Evolutionary conservation across 805 yeast species (phyloP).

Genomic region (Kuraishia capsulata): DNA sequence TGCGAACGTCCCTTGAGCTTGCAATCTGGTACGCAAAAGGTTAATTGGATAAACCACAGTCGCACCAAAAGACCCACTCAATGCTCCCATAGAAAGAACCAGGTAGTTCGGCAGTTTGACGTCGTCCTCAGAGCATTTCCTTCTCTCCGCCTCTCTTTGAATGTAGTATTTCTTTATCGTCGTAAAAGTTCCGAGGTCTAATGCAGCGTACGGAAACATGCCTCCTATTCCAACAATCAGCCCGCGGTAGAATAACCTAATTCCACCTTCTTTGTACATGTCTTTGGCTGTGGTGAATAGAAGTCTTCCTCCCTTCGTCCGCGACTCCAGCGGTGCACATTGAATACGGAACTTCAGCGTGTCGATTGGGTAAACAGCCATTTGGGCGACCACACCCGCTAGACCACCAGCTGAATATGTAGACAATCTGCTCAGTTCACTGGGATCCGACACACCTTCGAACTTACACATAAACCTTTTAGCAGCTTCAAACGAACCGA

Average conservation of each 20-base stretch:
- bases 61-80: conserved; percentile 94
- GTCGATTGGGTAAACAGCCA: conserved; percentile 91
- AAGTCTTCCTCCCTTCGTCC: conserved; percentile 50
- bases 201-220: conserved; percentile 94
- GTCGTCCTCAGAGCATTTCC: conserved; percentile 48
- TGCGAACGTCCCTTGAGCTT: conserved; percentile 95
- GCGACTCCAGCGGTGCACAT: conserved; percentile 73
- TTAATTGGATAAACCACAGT: conserved; percentile 92
- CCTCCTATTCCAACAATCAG: conserved; percentile 88
- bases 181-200: conserved; percentile 89
- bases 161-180: conserved; percentile 75
- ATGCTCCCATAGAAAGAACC: conserved; percentile 88
- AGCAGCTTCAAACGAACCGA: conserved; percentile 88
- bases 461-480: conserved; percentile 63
- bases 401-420: conserved; percentile 92
- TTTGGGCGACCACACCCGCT: conserved; percentile 92
- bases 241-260: conserved; percentile 77
- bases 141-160: conserved; percentile 46
- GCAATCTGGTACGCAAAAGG: conserved; percentile 83
- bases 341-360: conserved; percentile 90
- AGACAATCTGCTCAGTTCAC: conserved; percentile 62
- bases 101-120: conserved; percentile 69
- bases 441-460: conserved; percentile 67
- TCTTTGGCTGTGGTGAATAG: conserved; percentile 60
- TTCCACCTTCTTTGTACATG: conserved; percentile 76